phyloP scores from a whole-genome alignment of 257 asterid genomes.

The Lavandula angustifolia region DNA sequence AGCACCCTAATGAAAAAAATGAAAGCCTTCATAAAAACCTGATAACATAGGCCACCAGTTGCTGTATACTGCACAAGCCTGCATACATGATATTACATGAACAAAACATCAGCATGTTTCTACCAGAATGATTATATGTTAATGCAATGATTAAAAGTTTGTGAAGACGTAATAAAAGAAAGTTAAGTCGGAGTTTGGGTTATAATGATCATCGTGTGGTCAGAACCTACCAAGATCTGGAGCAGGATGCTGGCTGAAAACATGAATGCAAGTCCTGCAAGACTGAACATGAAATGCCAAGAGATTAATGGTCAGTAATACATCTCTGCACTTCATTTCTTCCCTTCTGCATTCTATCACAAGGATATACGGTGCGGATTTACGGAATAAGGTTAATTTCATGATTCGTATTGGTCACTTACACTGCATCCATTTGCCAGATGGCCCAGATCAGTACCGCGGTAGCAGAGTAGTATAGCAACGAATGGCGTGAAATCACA shows the following conservation, averaged over 20 bases:
- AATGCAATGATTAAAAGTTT: conserved; percentile 8
- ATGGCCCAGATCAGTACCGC: conserved; percentile 13
- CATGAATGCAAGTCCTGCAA: conserved; percentile 99
- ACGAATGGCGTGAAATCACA: conserved; percentile 33
- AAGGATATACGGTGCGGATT: conserved; percentile 20
- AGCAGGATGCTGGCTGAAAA: conserved; percentile 91
- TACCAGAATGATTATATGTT: conserved; percentile 9
- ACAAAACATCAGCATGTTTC: background rate
- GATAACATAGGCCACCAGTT: conserved; percentile 99
- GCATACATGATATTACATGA: conserved; percentile 33
- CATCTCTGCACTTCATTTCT: conserved; percentile 24
- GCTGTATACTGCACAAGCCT: conserved; percentile 93
- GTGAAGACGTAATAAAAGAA: background rate
- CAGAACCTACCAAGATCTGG: conserved; percentile 77
- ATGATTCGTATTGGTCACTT: conserved; percentile 44
- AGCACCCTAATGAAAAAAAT: background rate
- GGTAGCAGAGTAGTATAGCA: conserved; percentile 32
- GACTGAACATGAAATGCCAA: conserved; percentile 56
- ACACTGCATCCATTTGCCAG: conserved; percentile 64
- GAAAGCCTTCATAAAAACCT: conserved; percentile 50
- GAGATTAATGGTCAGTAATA: conserved; percentile 21
- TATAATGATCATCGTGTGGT: background rate
- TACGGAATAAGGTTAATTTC: conserved; percentile 24
- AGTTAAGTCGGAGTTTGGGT: conserved; percentile 8
- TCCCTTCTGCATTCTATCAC: conserved; percentile 6